Evolutionary conservation across 2,329 filamentous ascomycete species (phyloP).

Genomic region (Rutstroemia sp.): DNA sequence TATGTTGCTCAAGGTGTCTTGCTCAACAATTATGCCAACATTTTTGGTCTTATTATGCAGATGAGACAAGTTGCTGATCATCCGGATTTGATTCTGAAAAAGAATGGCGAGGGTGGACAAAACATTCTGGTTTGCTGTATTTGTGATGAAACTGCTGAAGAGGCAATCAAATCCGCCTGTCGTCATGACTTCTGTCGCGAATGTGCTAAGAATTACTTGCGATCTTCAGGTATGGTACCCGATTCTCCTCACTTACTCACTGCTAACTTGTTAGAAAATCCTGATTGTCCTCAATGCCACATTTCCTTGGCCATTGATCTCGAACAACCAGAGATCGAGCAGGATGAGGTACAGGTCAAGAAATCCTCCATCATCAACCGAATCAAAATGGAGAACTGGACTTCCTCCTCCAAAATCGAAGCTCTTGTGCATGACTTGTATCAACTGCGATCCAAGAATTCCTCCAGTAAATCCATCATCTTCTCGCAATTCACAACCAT

Average conservation of each 20-base stretch:
- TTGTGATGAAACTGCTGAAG: constrained; percentile 93
- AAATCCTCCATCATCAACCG: constrained; percentile 97
- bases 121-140: constrained; percentile 90
- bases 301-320: constrained; percentile 85
- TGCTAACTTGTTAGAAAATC: constrained; percentile 35
- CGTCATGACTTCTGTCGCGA: constrained; percentile 86
- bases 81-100: constrained; percentile 87
- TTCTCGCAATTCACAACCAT: constrained; percentile 97
- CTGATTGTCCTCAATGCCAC: constrained; percentile 86
- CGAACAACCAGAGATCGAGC: constrained; percentile 90
- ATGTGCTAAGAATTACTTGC: constrained; percentile 73
- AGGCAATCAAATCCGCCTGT: constrained; percentile 85
- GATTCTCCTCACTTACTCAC: neutral
- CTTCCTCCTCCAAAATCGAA: constrained; percentile 96
- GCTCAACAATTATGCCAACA: constrained; percentile 97
- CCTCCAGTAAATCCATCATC: constrained; percentile 93
- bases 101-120: constrained; percentile 75
- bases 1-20: constrained; percentile 92
- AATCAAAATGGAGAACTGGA: constrained; percentile 99
- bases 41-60: constrained; percentile 97
- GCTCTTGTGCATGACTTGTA: constrained; percentile 91
- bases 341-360: constrained; percentile 79
- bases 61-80: constrained; percentile 98
- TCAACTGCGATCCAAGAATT: constrained; percentile 83
- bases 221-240: constrained; percentile 60